Evolutionary conservation across 225 moss, liverwort and hornwort genomes (phyloP).

Genomic region (Lunularia cruciata): DNA sequence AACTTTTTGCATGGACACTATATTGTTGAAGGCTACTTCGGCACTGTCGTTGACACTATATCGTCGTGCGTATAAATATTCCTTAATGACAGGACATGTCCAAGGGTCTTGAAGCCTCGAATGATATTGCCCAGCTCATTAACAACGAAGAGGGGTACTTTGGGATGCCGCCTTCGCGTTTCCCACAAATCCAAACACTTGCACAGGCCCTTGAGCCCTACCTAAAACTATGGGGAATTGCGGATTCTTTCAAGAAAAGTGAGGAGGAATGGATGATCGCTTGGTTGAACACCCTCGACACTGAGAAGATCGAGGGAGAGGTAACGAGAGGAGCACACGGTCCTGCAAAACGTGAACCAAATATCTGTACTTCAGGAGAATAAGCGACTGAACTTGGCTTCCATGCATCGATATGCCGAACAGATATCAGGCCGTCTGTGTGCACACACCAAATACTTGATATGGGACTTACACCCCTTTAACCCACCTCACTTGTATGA

Average conservation of each 20-base stretch:
- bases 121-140: conserved; percentile 54
- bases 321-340: conserved; percentile 27
- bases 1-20: too few species aligned
- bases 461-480: too few species aligned
- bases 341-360: too few species aligned
- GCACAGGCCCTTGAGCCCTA: conserved; percentile 59
- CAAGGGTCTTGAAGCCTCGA: conserved; percentile 63
- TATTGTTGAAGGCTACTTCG: too few species aligned
- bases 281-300: conserved; percentile 66
- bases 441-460: too few species aligned
- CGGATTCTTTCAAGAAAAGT: conserved; percentile 60
- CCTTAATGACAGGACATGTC: conserved; percentile 49
- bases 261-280: conserved; percentile 90
- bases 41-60: too few species aligned
- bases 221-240: conserved; percentile 79
- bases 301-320: conserved; percentile 80
- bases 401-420: too few species aligned
- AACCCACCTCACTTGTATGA: neutral
- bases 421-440: too few species aligned
- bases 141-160: conserved; percentile 81
- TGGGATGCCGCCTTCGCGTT: conserved; percentile 83
- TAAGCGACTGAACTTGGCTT: too few species aligned
- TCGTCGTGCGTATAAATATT: too few species aligned
- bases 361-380: neutral
- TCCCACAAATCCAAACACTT: conserved; percentile 71